A percentile compares a stretch with the other conserved stretches of the same genome.
Conservation (phyloP, 2,329 filamentous ascomycete genomes). For the Sporothrix pallida region DNA sequence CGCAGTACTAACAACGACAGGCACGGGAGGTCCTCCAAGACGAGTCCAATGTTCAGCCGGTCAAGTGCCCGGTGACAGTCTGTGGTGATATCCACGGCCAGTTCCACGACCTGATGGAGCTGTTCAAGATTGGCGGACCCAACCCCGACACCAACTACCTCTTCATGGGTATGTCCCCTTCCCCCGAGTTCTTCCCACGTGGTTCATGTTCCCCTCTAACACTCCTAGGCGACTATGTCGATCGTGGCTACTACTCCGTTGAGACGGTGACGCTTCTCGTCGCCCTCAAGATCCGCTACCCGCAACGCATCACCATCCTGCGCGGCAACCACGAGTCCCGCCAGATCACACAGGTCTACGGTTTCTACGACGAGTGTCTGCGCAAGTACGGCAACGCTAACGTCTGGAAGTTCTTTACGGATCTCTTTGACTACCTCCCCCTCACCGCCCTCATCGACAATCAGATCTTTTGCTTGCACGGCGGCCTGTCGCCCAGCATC, state of each 20-base stretch:
- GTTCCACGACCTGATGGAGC: slow-evolving; percentile 98
- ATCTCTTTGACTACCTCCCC: slow-evolving; percentile 97
- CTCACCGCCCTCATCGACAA: slow-evolving; percentile 97
- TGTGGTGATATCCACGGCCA: slow-evolving; percentile 99
- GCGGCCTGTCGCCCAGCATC: slow-evolving; percentile 93
- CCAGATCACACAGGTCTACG: slow-evolving; percentile 98
- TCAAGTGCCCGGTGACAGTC: slow-evolving; percentile 99
- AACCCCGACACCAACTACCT: slow-evolving; percentile 99
- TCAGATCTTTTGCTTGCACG: slow-evolving; percentile 98
- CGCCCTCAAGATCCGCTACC: slow-evolving; percentile 96
- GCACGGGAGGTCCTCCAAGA: slow-evolving; percentile 95
- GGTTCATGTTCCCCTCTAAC: slow-evolving; percentile 10
- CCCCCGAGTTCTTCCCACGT: too few relatives aligned
- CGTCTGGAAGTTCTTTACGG: slow-evolving; percentile 99
- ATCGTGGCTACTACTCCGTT: slow-evolving; percentile 98
- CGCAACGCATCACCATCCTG: slow-evolving; percentile 95
- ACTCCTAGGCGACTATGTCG: slow-evolving; percentile 90
- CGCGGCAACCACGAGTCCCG: slow-evolving; percentile 98
- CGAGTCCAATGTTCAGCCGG: slow-evolving; percentile 98
- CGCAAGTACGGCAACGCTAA: slow-evolving; percentile 99
- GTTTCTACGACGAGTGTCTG: slow-evolving; percentile 98
- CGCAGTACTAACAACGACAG: slow-evolving; percentile 51
- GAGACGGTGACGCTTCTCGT: slow-evolving; percentile 97
- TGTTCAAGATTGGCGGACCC: slow-evolving; percentile 97
- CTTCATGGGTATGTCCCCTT: slow-evolving; percentile 80